These are phyloP conservation scores for Aspergillus steynii DNA, from an alignment of 495 filamentous ascomycete genomes.

Conservation along the genomic window DNA sequence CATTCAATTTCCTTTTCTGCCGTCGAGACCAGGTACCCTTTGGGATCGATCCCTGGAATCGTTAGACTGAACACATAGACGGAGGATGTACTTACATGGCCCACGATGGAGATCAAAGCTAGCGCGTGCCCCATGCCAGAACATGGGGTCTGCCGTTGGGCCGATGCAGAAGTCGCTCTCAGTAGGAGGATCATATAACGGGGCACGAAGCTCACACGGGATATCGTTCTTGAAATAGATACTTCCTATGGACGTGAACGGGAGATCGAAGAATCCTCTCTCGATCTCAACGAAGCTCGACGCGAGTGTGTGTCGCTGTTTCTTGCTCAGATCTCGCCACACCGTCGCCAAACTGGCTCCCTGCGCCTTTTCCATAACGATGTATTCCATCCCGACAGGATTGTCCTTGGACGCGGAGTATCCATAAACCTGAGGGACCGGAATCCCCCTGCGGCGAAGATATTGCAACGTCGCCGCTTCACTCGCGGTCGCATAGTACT, in stretches of 20 bases:
- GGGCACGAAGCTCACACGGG: constrained; percentile 8
- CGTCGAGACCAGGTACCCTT: too few species aligned
- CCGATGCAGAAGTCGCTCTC: constrained; percentile 26
- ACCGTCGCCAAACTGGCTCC: constrained; percentile 11
- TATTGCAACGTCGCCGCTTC: constrained; percentile 40
- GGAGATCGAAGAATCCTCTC: constrained; percentile 23
- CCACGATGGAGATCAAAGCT: constrained; percentile 1
- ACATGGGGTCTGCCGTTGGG: constrained; percentile 23
- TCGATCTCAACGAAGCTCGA: constrained; percentile 28
- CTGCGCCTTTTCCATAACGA: constrained; percentile 26
- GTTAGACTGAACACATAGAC: too few species aligned
- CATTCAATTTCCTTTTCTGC: constrained; percentile 22
- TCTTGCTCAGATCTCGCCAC: constrained; percentile 23
- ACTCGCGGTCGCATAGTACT: constrained; percentile 24
- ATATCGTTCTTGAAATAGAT: constrained; percentile 33
- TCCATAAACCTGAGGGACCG: constrained; percentile 23
- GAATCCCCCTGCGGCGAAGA: constrained; percentile 27
- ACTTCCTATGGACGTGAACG: constrained; percentile 30
- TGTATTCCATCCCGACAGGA: constrained; percentile 26
- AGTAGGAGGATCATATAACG: constrained; percentile 5
- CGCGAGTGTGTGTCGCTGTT: constrained; percentile 13
- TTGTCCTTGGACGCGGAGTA: constrained; percentile 21
- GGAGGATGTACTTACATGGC: too few species aligned
- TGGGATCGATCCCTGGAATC: too few species aligned
- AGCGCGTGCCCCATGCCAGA: constrained; percentile 26